Evolutionary conservation across 495 filamentous ascomycete genomes (phyloP), one percentile per base, ranked within the genome.

Genomic region (Penicillium manginii): DNA sequence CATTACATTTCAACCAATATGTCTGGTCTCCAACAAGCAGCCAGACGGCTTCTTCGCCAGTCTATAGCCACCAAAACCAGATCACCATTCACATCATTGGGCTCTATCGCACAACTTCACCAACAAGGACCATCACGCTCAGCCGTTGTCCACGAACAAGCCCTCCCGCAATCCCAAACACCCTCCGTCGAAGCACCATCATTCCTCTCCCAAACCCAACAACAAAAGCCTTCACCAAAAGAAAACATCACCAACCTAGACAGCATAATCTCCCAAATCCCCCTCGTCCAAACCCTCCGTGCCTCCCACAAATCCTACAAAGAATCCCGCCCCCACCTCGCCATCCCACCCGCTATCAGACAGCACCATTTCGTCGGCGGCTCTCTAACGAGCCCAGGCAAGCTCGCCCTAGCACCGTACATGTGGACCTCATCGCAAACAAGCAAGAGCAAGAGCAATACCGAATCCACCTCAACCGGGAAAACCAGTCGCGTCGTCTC

Each of bases 331-430:
- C 94, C 93, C 3, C 75, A 78, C 37, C 71, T 72, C 45, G 52
- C 73, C 15, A 77, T 77, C 51, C 58, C 69, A 19, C 63, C 66
- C 0, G 35, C 61, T 1, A 65, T 74, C 1, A 62, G 69, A 32
- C 69, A 72, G 4, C 50, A 61, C 19, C 75, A 77, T 35, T 67
- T 77, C 65, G 74, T 78, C n/a, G 75, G 67, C 3, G 75, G 74
- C 8, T 67, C 68, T 40, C 79, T 98, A 5, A 58, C 86, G 35
- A 92, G 93, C 3, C 74, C 82, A 0, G 86, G 86, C 18, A 89
- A 81, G 67, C 82, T 98, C 45, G 84, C 84, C 11, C 86, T 94
- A 0, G 88, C 92, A 5, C 94, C 93, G 1, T 83, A 91, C 32
- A 83, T 85, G 50, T 98, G 88, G 79, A 80, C 76, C 9, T 55